Conservation (phyloP, 164 flowering plant species). For the Nelumbo lutea region DNA sequence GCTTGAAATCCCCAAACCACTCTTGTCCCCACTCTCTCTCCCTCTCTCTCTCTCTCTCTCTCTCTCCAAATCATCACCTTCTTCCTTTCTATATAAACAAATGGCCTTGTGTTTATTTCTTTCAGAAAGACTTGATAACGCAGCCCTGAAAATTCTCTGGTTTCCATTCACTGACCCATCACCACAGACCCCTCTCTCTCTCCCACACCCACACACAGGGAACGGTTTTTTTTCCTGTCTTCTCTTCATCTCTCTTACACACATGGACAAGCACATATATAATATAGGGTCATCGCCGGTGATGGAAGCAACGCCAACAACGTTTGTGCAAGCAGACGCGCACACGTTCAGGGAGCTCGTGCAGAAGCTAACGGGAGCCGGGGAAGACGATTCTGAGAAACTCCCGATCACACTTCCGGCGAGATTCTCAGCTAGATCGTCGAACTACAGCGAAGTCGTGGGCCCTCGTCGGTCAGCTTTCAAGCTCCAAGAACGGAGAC, state of each 20-base stretch:
- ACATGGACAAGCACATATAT: slow-evolving; percentile 15
- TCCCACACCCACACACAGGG: neutral
- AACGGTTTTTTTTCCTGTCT: too few species aligned
- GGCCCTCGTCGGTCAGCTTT: slow-evolving; percentile 41
- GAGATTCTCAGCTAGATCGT: slow-evolving; percentile 16
- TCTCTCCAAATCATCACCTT: neutral
- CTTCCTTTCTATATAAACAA: slow-evolving; percentile 1
- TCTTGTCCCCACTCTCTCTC: neutral
- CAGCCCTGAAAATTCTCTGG: neutral
- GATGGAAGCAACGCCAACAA: slow-evolving; percentile 24
- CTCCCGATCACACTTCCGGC: slow-evolving; percentile 30
- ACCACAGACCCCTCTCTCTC: neutral
- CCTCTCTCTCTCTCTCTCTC: neutral
- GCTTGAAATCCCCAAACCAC: neutral
- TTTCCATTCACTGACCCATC: neutral
- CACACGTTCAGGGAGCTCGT: slow-evolving; percentile 41
- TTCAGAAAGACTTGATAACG: neutral
- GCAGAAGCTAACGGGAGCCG: slow-evolving; percentile 46
- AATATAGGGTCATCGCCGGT: neutral
- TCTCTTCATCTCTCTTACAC: neutral
- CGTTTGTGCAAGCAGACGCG: slow-evolving; percentile 53
- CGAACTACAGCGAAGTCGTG: slow-evolving; percentile 13
- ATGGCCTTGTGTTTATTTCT: neutral
- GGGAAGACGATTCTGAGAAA: slow-evolving; percentile 20
- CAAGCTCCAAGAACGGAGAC: slow-evolving; percentile 53